phyloP scores from a whole-genome alignment of 1,284 basidiomycete species.

The Xanthoconium separans region DNA sequence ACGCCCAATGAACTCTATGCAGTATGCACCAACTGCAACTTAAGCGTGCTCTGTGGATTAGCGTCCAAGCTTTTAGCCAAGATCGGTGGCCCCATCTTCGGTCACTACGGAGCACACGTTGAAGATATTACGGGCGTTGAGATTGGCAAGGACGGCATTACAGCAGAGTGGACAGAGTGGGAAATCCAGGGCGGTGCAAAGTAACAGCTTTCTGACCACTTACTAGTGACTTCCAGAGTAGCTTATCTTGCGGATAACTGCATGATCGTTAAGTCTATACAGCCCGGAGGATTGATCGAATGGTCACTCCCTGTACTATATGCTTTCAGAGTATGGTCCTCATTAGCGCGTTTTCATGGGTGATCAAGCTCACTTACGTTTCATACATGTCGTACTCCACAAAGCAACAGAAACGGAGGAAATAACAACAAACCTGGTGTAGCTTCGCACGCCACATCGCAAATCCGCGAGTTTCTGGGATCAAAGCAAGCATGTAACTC shows the following conservation, averaged over 20 bases:
- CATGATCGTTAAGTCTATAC: too few relatives aligned
- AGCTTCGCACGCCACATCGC: not conserved
- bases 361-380: constrained; percentile 3
- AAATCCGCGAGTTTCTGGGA: too few relatives aligned
- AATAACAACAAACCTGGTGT: too few relatives aligned
- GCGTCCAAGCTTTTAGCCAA: not conserved
- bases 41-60: not conserved
- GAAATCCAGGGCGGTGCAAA: constrained; percentile 5
- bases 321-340: not conserved
- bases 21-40: constrained; percentile 1
- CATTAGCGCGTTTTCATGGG: not conserved
- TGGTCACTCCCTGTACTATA: constrained; percentile 1
- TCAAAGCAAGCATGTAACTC: too few relatives aligned
- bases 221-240: too few relatives aligned
- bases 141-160: constrained; percentile 8
- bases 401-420: constrained; percentile 11
- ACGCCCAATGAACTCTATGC: not conserved
- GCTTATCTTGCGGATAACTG: constrained; percentile 1
- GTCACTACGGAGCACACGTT: not conserved
- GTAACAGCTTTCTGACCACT: not conserved
- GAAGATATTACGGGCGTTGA: constrained; percentile 6
- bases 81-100: not conserved
- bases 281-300: too few relatives aligned
- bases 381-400: constrained; percentile 15
- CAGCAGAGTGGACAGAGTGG: constrained; percentile 10